These are phyloP conservation scores for Dendrobium officinale DNA, from an alignment of 106 monocot species.

Conservation along the genomic window DNA sequence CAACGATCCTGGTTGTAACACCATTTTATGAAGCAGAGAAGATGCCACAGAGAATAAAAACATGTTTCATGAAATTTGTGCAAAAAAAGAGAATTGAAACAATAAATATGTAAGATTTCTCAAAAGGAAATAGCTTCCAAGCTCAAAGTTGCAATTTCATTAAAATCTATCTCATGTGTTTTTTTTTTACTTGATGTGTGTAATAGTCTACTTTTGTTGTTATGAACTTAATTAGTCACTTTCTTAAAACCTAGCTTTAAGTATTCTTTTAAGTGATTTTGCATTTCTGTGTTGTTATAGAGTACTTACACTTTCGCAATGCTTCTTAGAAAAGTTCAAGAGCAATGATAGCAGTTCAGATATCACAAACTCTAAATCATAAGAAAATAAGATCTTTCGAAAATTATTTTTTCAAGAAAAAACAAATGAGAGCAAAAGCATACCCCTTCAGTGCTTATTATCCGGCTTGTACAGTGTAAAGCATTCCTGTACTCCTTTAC, in stretches of 20 bases:
- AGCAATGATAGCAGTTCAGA: background rate
- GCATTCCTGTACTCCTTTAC: slow-evolving; percentile 83
- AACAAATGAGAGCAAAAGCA: slow-evolving; percentile 12
- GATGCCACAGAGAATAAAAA: background rate
- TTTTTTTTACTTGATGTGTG: background rate
- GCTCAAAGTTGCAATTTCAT: background rate
- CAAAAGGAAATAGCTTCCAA: background rate
- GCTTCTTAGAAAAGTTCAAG: background rate
- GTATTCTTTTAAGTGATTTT: background rate
- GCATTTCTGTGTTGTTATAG: background rate
- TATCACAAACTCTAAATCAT: background rate
- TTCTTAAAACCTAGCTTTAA: no score
- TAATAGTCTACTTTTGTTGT: no score
- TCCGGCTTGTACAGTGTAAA: slow-evolving; percentile 70
- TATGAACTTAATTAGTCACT: background rate
- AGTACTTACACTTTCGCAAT: no score
- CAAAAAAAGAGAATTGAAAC: background rate
- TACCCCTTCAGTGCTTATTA: slow-evolving; percentile 85
- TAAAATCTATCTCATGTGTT: background rate
- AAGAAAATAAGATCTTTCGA: background rate
- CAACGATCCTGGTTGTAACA: background rate
- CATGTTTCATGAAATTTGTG: no score
- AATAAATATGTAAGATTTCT: background rate
- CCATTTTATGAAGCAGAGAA: background rate
- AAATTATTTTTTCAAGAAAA: background rate